Evolutionary conservation across 352 stramenopile genomes (phyloP), one percentile per base, ranked within the genome.

Genomic region (Phytopythium oedochilum): DNA sequence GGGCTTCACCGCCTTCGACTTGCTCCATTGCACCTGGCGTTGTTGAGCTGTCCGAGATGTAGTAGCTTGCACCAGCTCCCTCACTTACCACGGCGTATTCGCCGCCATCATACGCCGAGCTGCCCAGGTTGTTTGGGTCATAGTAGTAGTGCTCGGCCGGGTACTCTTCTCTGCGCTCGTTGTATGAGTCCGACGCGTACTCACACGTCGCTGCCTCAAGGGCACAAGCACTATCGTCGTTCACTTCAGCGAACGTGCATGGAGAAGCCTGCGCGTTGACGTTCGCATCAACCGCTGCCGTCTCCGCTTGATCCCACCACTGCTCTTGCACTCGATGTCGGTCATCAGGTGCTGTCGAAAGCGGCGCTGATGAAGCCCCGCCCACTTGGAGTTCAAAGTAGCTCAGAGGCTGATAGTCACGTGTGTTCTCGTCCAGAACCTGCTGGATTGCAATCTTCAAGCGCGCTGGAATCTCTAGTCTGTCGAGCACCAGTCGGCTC

Each of bases 401-500:
- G 18, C 26, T 50, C 2, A 18, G 0, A 15, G 29, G 1, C 14
- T 59, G 53, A 28, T 50, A 26, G 34, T 56, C 23, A 47, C 55
- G 8, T 35, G 53, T 17, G 17, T 47, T 63, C 47, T 79, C 63
- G 17, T 85, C 73, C 11, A 88, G 65, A 15, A 86, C 73, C 20
- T 85, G 66, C 50, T 88, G 71, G 43, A 88, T 75, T 0, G 78
- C 75, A 31, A 88, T 83, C 54, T 88, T 88, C 35, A 88, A 49
- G 14, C 78, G 68, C 7, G 61, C 70, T 3, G 78, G 75, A 1
- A 88, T 58, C 26, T 86, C 71, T 5, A 88, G 46, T 14, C 78
- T 88, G 42, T 10, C 11, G 3, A 39, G 25, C 53, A 34, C 17
- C 20, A 32, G 5, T 50, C 26, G 39, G 28, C 44, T 25, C 5